Evolutionary conservation across 106 monocot genomes (phyloP).

Genomic region (Allium cepa): DNA sequence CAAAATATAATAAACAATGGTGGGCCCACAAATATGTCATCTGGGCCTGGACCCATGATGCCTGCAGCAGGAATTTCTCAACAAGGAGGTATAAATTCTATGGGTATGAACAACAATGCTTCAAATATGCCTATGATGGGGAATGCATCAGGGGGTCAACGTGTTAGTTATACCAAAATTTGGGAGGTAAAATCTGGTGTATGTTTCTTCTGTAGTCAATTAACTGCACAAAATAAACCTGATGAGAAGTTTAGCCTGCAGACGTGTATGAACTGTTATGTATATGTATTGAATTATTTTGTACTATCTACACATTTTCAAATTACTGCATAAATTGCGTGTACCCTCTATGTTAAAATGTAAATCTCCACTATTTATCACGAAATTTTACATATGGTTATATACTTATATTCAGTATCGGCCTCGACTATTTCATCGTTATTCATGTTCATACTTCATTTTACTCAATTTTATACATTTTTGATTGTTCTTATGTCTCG

Average conservation of each 20-base stretch:
- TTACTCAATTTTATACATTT: neutral
- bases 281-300: too few relatives aligned
- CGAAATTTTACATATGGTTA: neutral
- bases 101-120: constrained; percentile 46
- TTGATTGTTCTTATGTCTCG: too few relatives aligned
- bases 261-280: too few relatives aligned
- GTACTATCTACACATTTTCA: too few relatives aligned
- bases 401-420: neutral
- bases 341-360: too few relatives aligned
- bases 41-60: constrained; percentile 85
- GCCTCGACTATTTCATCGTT: neutral
- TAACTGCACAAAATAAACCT: too few relatives aligned
- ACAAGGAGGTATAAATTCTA: constrained; percentile 51
- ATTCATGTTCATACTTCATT: too few relatives aligned
- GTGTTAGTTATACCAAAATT: constrained; percentile 76
- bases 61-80: constrained; percentile 92
- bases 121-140: constrained; percentile 58
- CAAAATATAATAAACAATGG: constrained; percentile 57
- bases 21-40: constrained; percentile 41
- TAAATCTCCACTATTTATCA: too few relatives aligned
- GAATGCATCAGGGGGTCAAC: constrained; percentile 53
- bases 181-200: constrained; percentile 69
- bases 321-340: too few relatives aligned
- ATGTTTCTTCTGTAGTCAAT: neutral
- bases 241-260: too few relatives aligned